phyloP scores from a whole-genome alignment of 2,329 filamentous ascomycete species.

The Diaporthe ampelina region DNA sequence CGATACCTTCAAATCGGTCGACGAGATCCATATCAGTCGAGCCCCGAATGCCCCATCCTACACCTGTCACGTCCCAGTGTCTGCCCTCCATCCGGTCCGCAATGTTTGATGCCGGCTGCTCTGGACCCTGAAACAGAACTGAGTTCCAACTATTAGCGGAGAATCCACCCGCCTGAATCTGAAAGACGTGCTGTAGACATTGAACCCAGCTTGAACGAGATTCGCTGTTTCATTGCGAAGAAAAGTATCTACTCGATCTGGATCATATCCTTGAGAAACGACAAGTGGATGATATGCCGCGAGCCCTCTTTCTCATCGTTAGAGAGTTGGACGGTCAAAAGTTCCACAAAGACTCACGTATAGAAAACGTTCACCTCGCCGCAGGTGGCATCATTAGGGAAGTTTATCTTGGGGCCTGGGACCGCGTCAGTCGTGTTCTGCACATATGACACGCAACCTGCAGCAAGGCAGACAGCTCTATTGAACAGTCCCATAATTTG shows the following conservation, averaged over 20 bases:
- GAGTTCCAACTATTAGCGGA: background rate
- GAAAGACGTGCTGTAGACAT: background rate
- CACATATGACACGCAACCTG: background rate
- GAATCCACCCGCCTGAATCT: fast-evolving
- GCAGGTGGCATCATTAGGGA: background rate
- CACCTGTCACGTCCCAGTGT: conserved; percentile 4
- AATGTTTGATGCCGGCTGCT: conserved; percentile 6
- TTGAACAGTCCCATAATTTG: background rate
- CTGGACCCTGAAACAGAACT: conserved; percentile 16
- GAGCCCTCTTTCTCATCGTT: background rate
- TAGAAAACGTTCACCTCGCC: conserved; percentile 26
- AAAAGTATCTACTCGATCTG: background rate
- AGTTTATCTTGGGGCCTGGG: background rate
- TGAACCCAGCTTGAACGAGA: conserved; percentile 1
- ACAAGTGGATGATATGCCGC: conserved; percentile 12
- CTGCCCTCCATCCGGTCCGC: conserved; percentile 16
- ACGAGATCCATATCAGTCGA: background rate
- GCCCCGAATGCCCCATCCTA: conserved; percentile 7
- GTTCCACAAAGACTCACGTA: background rate
- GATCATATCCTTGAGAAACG: background rate
- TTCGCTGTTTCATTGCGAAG: conserved; percentile 12
- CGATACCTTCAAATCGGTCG: background rate
- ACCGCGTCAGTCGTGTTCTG: background rate
- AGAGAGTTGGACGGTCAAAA: background rate
- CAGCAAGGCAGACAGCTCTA: conserved; percentile 5